phyloP scores from a whole-genome alignment of 202 grass and related monocot species.

The Elaeis oleifera region DNA sequence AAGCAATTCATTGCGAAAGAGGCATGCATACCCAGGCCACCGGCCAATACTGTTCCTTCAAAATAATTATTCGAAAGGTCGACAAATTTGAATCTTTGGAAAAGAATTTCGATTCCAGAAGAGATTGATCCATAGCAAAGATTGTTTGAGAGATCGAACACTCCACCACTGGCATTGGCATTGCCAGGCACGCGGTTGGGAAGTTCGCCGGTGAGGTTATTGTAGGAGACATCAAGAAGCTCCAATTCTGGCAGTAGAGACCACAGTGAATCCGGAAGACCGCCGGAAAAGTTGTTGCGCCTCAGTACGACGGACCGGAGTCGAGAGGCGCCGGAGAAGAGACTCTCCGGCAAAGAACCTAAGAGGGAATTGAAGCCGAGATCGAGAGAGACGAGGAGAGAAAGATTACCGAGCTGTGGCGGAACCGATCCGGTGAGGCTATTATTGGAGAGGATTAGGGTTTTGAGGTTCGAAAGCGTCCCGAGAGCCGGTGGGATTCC shows the following conservation, averaged over 20 bases:
- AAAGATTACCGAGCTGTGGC: not conserved
- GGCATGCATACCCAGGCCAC: constrained; percentile 20
- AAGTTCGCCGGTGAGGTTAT: constrained; percentile 54
- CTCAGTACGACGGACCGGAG: not conserved
- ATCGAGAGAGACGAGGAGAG: not conserved
- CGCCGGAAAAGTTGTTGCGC: not conserved
- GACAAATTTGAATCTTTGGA: constrained; percentile 36
- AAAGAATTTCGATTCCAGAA: constrained; percentile 21
- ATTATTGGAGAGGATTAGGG: not conserved
- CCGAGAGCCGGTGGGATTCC: not conserved
- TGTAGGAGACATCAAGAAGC: constrained; percentile 25
- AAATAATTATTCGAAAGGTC: constrained; percentile 84
- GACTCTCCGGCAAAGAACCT: not conserved
- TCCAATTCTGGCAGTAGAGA: not conserved
- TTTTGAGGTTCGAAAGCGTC: not conserved
- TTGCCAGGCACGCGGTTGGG: constrained; percentile 5
- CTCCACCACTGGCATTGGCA: not conserved
- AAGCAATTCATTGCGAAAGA: constrained; percentile 56
- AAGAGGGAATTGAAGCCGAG: constrained; percentile 11
- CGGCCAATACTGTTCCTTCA: constrained; percentile 20
- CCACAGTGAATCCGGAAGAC: constrained; percentile 1
- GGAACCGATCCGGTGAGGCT: not conserved
- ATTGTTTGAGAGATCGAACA: constrained; percentile 68
- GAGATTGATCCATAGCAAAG: constrained; percentile 40
- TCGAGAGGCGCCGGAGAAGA: not conserved